Percentiles rank a stretch among this genome's conserved stretches.
phyloP scores from a whole-genome alignment of 192 early-diverging fungal species.

The Endogone sp. region DNA sequence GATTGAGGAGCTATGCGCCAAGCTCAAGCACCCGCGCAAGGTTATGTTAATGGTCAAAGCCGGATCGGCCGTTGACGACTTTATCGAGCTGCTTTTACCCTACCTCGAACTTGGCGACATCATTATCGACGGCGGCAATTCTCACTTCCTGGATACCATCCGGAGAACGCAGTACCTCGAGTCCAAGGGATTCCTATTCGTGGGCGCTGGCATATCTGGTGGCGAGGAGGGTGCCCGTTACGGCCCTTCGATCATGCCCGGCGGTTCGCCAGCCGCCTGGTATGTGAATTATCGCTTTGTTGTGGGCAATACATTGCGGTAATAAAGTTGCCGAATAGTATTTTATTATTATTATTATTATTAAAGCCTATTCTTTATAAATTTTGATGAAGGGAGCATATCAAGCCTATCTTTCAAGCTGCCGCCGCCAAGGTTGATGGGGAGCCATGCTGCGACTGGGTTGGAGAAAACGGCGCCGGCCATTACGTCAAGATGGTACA shows the following conservation, averaged over 20 bases:
- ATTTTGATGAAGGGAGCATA: conserved; percentile 77
- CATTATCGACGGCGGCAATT: conserved; percentile 99
- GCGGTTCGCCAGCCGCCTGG: conserved; percentile 93
- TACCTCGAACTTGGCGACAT: conserved; percentile 89
- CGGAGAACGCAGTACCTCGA: conserved; percentile 87
- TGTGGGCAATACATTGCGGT: too few relatives aligned
- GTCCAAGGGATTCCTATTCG: conserved; percentile 89
- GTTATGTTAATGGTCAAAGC: conserved; percentile 99
- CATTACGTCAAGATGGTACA: conserved; percentile 99
- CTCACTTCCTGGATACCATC: conserved; percentile 95
- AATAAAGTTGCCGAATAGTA: too few relatives aligned
- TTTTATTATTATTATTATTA: too few relatives aligned
- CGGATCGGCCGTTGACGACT: conserved; percentile 89
- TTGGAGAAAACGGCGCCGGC: conserved; percentile 93
- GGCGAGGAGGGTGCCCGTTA: conserved; percentile 98
- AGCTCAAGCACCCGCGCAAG: conserved; percentile 95
- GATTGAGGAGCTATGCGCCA: conserved; percentile 89
- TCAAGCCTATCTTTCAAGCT: conserved; percentile 96
- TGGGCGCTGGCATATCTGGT: conserved; percentile 96
- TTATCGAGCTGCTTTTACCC: conserved; percentile 87
- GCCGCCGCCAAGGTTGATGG: conserved; percentile 84
- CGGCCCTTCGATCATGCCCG: conserved; percentile 97
- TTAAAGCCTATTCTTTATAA: too few relatives aligned
- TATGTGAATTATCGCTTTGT: too few relatives aligned
- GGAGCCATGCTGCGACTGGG: conserved; percentile 98